Evolutionary conservation across 2,329 filamentous ascomycete genomes (phyloP).

Genomic region (Fusarium buxicola): DNA sequence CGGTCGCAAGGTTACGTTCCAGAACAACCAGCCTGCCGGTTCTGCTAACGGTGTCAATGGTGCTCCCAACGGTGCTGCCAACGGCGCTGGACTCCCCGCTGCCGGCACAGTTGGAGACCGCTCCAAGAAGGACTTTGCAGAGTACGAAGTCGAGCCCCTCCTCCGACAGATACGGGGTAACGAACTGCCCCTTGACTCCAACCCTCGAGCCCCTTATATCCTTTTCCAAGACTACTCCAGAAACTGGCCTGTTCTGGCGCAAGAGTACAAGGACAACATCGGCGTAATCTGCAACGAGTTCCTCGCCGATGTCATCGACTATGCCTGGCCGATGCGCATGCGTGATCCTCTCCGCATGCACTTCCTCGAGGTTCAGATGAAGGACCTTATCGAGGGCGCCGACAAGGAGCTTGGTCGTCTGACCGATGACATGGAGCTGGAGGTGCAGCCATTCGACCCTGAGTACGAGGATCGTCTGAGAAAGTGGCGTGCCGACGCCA

Average conservation of each 20-base stretch:
- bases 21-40: constrained; percentile 36
- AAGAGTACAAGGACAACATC: constrained; percentile 66
- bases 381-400: constrained; percentile 59
- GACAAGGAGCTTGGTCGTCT: constrained; percentile 60
- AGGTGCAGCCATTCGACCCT: constrained; percentile 65
- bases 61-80: constrained; percentile 4
- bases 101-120: constrained; percentile 50
- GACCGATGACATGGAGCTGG: constrained; percentile 63
- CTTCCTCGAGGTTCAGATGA: constrained; percentile 63
- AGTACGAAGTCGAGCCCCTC: constrained; percentile 61
- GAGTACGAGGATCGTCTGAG: constrained; percentile 64
- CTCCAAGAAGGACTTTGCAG: constrained; percentile 61
- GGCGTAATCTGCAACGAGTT: constrained; percentile 67
- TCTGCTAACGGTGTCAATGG: constrained; percentile 33
- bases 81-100: constrained; percentile 43
- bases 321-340: constrained; percentile 64
- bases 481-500: constrained; percentile 58
- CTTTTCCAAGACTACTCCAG: constrained; percentile 65
- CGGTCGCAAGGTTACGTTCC: constrained; percentile 62
- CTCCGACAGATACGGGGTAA: constrained; percentile 64
- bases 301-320: constrained; percentile 62
- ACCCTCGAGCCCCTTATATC: constrained; percentile 65
- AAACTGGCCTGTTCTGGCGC: constrained; percentile 63
- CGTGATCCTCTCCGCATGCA: constrained; percentile 61
- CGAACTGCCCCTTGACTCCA: constrained; percentile 64